Evolutionary conservation across 331 rosid genomes (phyloP).

Genomic region (Phaseolus coccineus): DNA sequence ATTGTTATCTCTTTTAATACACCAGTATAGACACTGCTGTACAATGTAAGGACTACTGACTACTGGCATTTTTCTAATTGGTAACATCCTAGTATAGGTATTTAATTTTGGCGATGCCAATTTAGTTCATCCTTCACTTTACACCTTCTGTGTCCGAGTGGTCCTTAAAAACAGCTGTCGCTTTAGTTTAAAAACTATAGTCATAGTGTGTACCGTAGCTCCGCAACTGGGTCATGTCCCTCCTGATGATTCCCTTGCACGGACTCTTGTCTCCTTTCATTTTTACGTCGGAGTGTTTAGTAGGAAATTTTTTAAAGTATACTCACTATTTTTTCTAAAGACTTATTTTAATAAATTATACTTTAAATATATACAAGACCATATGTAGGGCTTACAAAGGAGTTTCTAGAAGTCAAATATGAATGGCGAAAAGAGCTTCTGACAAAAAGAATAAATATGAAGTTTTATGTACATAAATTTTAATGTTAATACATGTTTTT

Average conservation of each 20-base stretch:
- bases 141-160: background rate
- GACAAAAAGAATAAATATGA: no score
- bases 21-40: background rate
- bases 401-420: no score
- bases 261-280: constrained; percentile 39
- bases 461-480: no score
- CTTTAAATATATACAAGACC: background rate
- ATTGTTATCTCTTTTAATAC: background rate
- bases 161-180: constrained; percentile 36
- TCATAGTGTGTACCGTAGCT: background rate
- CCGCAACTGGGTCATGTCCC: constrained; percentile 35
- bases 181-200: background rate
- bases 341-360: background rate
- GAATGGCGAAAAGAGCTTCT: no score
- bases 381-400: no score
- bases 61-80: background rate
- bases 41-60: no score
- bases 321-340: background rate
- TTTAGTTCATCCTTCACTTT: background rate
- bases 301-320: background rate
- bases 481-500: no score
- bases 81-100: constrained; percentile 5
- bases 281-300: background rate
- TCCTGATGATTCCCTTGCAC: constrained; percentile 47
- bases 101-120: background rate